These are phyloP conservation scores for Penicillium expansum DNA, from an alignment of 2,329 filamentous ascomycete species.

Conservation along the genomic window DNA sequence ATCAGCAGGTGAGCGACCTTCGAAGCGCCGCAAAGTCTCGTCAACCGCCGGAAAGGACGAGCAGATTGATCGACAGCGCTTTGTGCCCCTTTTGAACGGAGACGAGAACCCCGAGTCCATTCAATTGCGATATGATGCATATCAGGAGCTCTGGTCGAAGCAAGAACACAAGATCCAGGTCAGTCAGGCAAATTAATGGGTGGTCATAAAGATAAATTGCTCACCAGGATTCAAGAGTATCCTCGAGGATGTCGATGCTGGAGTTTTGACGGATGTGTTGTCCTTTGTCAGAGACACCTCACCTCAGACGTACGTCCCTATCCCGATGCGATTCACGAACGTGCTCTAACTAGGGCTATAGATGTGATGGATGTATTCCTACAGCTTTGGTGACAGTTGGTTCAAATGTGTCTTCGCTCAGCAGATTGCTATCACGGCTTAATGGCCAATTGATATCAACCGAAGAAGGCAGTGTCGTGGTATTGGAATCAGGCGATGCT, in stretches of 20 bases:
- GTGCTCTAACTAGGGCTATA: slow-evolving; percentile 22
- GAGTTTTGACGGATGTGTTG: slow-evolving; percentile 38
- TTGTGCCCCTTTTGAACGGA: slow-evolving; percentile 42
- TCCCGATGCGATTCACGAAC: background rate
- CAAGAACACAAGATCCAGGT: slow-evolving; percentile 43
- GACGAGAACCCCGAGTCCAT: slow-evolving; percentile 35
- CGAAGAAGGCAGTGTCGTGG: slow-evolving; percentile 38
- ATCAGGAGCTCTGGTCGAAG: slow-evolving; percentile 40
- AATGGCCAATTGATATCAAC: slow-evolving; percentile 33
- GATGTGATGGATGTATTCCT: slow-evolving; percentile 41
- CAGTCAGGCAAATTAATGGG: slow-evolving; percentile 3
- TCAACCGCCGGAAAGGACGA: slow-evolving; percentile 29
- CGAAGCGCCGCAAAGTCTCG: slow-evolving; percentile 58
- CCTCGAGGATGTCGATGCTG: slow-evolving; percentile 40
- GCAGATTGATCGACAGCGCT: slow-evolving; percentile 23
- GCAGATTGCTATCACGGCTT: slow-evolving; percentile 38
- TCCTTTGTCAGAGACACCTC: slow-evolving; percentile 38
- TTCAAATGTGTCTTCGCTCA: slow-evolving; percentile 44
- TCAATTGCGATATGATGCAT: slow-evolving; percentile 37
- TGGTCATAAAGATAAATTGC: background rate
- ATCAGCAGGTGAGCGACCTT: slow-evolving; percentile 43
- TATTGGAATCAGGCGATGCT: slow-evolving; percentile 45
- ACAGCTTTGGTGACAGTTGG: slow-evolving; percentile 44
- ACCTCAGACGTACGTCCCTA: slow-evolving; percentile 34
- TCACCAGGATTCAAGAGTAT: slow-evolving; percentile 30